phyloP scores from a whole-genome alignment of 306 rosid genomes.

The Lathyrus sativus region DNA sequence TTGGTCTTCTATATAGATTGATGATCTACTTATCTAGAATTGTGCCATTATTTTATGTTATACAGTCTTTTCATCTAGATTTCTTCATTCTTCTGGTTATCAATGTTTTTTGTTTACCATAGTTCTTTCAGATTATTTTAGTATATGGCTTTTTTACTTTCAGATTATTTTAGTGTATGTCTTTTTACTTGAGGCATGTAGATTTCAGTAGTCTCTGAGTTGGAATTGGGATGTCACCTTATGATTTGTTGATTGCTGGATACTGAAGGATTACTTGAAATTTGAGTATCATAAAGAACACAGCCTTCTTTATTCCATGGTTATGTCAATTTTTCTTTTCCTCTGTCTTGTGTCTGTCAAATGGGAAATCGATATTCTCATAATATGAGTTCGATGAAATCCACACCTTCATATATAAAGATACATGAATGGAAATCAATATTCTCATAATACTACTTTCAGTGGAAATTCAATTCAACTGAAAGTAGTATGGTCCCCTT shows the following conservation, averaged over 20 bases:
- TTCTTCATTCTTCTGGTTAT: neutral
- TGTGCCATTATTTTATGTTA: conserved; percentile 6
- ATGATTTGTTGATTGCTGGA: neutral
- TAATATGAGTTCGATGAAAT: neutral
- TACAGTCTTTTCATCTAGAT: neutral
- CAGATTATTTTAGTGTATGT: neutral
- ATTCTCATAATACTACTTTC: too few species aligned
- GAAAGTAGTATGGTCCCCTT: too few species aligned
- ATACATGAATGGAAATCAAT: too few species aligned
- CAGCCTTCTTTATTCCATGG: too few species aligned
- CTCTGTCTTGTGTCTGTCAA: neutral
- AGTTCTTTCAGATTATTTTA: too few species aligned
- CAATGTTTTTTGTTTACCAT: neutral
- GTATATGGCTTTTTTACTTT: neutral
- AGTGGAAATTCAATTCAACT: too few species aligned
- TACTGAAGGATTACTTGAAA: neutral
- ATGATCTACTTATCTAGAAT: neutral
- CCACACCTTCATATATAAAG: too few species aligned
- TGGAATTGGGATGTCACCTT: neutral
- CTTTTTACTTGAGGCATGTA: neutral
- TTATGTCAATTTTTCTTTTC: too few species aligned
- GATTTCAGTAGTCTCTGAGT: neutral
- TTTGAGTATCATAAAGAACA: too few species aligned
- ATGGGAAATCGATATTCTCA: neutral
- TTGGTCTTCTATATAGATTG: conserved; percentile 10